Conservation (phyloP, 257 asterid species). For the Leptodermis oblonga region DNA sequence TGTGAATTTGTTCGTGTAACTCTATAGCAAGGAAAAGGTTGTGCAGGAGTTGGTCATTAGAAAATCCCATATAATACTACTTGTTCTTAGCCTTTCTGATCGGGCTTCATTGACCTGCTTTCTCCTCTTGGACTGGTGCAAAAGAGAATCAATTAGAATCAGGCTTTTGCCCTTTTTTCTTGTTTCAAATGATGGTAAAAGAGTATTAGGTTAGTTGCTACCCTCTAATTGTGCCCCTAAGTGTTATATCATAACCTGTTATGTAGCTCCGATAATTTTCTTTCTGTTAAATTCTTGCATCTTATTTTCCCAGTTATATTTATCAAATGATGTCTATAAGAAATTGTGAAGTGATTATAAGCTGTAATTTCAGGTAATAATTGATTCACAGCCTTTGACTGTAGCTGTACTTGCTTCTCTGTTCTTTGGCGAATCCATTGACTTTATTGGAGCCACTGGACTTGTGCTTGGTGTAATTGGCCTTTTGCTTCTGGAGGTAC, state of each 20-base stretch:
- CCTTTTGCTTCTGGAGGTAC: slow-evolving; percentile 90
- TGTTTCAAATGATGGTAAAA: not conserved
- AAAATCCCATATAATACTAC: not conserved
- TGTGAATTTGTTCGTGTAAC: not conserved
- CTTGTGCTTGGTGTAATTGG: slow-evolving; percentile 85
- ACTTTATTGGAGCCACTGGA: slow-evolving; percentile 71
- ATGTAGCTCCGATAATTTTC: not conserved
- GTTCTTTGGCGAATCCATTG: slow-evolving; percentile 84
- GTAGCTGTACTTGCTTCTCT: slow-evolving; percentile 89
- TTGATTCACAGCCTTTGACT: slow-evolving; percentile 95
- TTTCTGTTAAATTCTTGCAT: not conserved
- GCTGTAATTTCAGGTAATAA: slow-evolving; percentile 67
- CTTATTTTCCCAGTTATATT: not conserved
- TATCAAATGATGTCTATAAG: not conserved
- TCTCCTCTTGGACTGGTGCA: not conserved
- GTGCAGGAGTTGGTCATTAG: not conserved
- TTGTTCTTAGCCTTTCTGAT: not conserved
- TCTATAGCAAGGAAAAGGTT: not conserved
- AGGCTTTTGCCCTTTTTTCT: not conserved
- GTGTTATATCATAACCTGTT: not conserved
- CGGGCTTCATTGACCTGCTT: not conserved
- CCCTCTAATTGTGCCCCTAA: not conserved
- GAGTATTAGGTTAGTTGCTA: not conserved
- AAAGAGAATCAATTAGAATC: not conserved
- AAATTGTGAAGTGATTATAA: slow-evolving; percentile 19